Evolutionary conservation across 2,329 filamentous ascomycete genomes (phyloP), one percentile per base, ranked within the genome.

Genomic region (Diaporthe sp.): DNA sequence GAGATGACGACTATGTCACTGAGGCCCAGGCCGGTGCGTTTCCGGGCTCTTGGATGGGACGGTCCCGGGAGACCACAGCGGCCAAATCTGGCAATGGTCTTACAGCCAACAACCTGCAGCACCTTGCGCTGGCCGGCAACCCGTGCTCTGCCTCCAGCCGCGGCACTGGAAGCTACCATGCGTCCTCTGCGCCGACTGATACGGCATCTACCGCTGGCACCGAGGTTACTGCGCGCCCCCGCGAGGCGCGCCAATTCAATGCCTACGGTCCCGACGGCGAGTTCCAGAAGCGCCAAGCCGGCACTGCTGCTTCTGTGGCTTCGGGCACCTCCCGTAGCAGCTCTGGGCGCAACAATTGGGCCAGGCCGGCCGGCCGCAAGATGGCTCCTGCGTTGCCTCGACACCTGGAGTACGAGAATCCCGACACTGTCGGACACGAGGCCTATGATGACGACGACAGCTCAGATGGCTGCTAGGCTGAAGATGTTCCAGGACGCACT

Each of bases 261-360:
- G 78, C 77, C 44, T 80, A 72, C 61, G 78, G 77, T 19, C 78
- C 79, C 4, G 32, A 77, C 7, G 79, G 79, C 35, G 63, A 79
- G 72, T 25, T 63, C 25, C 74, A 75, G 39, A 70, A 50, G 53
- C 74, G 74, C 30, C 68, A 68, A 30, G 51, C 61, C 15, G 39
- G 44, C 39, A 30, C 35, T 27, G 70, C 65, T 50, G 37, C 44
- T 30, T 77, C 75, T 2, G 66, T 56, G 47, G 73, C 42, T 37
- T 42, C 53, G 25, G 55, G n/a, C 37, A 69, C 53, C 12, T 55
- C 53, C 25, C 66, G 22, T 35, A 59, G 22, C 53, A 47, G 56
- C 56, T 32, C 71, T 32, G 63, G 32, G 37, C 39, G 74, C 19
- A 70, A 70, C 10, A 76, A 75, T 4, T 80, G 78, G 78, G 76